These are phyloP conservation scores for Stentor coeruleus DNA, from an alignment of 73 alveolate species.

Conservation along the genomic window DNA sequence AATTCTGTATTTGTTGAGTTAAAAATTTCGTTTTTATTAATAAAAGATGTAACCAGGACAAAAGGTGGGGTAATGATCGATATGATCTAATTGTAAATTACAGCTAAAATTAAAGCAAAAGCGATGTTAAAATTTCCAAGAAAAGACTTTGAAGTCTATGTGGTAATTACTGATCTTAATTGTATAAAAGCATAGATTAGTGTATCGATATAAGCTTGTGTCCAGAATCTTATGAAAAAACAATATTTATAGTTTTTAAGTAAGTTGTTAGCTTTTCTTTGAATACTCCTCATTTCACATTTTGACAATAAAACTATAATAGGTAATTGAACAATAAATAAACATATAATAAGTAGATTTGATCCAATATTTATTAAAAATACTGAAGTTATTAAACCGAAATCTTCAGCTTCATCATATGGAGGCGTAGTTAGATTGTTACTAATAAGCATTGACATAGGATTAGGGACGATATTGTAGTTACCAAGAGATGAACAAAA, in stretches of 20 bases:
- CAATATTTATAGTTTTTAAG: not conserved
- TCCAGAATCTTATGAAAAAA: conserved; percentile 18
- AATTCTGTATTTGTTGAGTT: not conserved
- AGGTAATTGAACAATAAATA: not conserved
- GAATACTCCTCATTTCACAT: not conserved
- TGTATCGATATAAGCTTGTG: not conserved
- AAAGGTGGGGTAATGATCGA: not conserved
- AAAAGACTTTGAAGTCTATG: not conserved
- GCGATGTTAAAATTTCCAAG: not conserved
- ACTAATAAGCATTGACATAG: not conserved
- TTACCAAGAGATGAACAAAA: not conserved
- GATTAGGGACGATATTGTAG: not conserved
- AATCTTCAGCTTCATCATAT: not conserved
- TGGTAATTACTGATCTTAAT: not conserved
- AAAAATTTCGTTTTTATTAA: too few species aligned
- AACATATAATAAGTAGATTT: not conserved
- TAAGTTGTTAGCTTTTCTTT: not conserved
- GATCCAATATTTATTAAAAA: not conserved
- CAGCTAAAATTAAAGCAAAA: not conserved
- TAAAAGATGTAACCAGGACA: not conserved
- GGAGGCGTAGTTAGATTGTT: not conserved
- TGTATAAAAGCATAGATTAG: not conserved
- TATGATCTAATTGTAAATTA: not conserved
- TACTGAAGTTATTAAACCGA: not conserved
- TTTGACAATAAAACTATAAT: not conserved